Base-by-base conservation (phyloP, 2,329 filamentous ascomycete species). In the Ascochyta koolunga region DNA sequence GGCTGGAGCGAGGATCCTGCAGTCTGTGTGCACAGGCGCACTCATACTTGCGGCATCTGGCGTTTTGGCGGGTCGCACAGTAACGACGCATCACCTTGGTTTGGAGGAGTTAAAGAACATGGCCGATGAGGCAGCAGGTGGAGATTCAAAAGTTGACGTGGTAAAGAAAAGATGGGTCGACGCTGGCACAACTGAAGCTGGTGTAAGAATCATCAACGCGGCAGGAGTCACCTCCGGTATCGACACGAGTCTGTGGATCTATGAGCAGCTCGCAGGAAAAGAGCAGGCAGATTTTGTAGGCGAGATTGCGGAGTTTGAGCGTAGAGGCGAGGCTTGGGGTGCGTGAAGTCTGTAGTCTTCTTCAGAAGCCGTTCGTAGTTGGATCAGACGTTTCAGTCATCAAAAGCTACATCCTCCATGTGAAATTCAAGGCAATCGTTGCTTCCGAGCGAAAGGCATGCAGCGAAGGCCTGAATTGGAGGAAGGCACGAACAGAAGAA, bases 1-100 rank as follows among this genome's bases (percentile, higher is more conserved):
- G 31, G 52, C 56, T 0, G 67, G 59, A 4, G 61, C 63, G 4
- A 58, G 76, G 0, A 56, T 76, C 13, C 19, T 79, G 10, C 69
- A 77, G 39, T 77, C 74, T 4, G 69, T 79, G 5, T 79, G 77
- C 59, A 76, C 75, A 1, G 76, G 77, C 1, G 62, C 72, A 0
- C 53, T 77, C 2, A 46, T 79, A 0, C 59, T 78, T 1, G 77
- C 71, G 15, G 73, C 72, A 3, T 64, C 75, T 2, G 74, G 75
- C 1, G 55, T 77, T 4, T 45, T 78, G 11, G 61, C 62, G 3
- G 70, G 68, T 10, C 64, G 73, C 41, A 72, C 64, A 5, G 67
- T 67, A 1, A 78, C 77, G 1, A 78, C 76, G 18, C 77, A 79
- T 61, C 76, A 78, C 46, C 29, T 68, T n/a, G 56, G 46, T 8